These are phyloP conservation scores for Lecanicillium sp. DNA, from an alignment of 2,329 filamentous ascomycete genomes.

Conservation along the genomic window DNA sequence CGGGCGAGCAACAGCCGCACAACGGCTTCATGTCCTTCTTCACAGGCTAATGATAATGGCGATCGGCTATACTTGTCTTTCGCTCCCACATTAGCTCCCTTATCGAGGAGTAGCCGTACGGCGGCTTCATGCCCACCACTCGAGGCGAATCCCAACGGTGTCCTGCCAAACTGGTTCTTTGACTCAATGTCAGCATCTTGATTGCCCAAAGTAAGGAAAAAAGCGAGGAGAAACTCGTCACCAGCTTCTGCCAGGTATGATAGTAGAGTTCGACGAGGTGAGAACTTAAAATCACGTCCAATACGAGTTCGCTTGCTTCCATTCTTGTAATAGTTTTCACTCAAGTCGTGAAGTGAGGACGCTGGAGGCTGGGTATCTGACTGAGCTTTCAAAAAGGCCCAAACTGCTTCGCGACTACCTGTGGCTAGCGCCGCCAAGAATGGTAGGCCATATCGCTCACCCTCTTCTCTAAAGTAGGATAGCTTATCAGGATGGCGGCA, in stretches of 20 bases:
- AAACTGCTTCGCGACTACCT: neutral
- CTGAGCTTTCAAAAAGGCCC: neutral
- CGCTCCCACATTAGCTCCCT: neutral
- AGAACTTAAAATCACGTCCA: neutral
- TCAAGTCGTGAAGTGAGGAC: neutral
- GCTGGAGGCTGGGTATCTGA: neutral
- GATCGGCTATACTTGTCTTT: neutral
- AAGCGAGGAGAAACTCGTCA: neutral
- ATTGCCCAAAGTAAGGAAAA: neutral
- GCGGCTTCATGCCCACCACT: neutral
- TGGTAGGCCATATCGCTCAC: neutral
- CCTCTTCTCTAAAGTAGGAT: neutral
- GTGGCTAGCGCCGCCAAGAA: neutral
- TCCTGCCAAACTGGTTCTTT: neutral
- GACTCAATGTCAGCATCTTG: neutral
- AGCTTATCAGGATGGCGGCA: neutral
- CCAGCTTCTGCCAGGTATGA: neutral
- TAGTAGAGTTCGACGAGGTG: neutral
- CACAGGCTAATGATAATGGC: neutral
- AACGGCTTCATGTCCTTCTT: neutral
- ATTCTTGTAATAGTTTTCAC: neutral
- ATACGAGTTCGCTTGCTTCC: neutral
- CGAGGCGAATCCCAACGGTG: neutral
- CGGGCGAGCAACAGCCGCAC: neutral
- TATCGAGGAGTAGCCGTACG: neutral